Percentiles rank a stretch among this genome's conserved stretches.
phyloP scores from a whole-genome alignment of 2,329 filamentous ascomycete genomes.

The Alternaria sp. region DNA sequence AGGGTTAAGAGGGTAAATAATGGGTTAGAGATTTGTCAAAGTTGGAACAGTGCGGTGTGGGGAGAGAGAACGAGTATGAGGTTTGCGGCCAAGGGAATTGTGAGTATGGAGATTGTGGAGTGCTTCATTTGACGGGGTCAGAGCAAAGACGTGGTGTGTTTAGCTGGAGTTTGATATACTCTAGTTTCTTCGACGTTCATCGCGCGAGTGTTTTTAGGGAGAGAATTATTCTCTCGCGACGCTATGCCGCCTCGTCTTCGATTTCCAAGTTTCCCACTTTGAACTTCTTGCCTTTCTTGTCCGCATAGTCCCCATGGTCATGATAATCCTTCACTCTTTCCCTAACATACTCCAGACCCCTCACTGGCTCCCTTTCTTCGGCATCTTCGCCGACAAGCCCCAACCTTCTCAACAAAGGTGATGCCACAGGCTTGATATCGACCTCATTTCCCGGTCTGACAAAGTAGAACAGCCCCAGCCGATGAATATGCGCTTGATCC shows the following conservation, averaged over 20 bases:
- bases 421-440: slow-evolving; percentile 46
- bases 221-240: not conserved
- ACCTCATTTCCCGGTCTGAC: slow-evolving; percentile 49
- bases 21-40: not conserved
- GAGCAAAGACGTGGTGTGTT: not conserved
- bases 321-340: slow-evolving; percentile 53
- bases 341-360: slow-evolving; percentile 51
- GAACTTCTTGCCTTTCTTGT: slow-evolving; percentile 51
- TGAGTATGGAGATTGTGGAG: not conserved
- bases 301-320: slow-evolving; percentile 48
- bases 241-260: slow-evolving; percentile 47
- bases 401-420: slow-evolving; percentile 42
- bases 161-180: not conserved
- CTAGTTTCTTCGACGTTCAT: not conserved
- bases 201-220: not conserved
- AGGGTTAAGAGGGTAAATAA: not conserved
- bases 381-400: slow-evolving; percentile 30
- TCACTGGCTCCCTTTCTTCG: slow-evolving; percentile 38
- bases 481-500: slow-evolving; percentile 47
- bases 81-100: not conserved
- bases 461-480: slow-evolving; percentile 52
- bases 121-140: not conserved
- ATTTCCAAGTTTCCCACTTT: slow-evolving; percentile 51
- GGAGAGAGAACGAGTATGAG: not conserved
- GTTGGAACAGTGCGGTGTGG: not conserved